Conservation (phyloP, 2,329 filamentous ascomycete genomes). For the Trichoderma asperellum region DNA sequence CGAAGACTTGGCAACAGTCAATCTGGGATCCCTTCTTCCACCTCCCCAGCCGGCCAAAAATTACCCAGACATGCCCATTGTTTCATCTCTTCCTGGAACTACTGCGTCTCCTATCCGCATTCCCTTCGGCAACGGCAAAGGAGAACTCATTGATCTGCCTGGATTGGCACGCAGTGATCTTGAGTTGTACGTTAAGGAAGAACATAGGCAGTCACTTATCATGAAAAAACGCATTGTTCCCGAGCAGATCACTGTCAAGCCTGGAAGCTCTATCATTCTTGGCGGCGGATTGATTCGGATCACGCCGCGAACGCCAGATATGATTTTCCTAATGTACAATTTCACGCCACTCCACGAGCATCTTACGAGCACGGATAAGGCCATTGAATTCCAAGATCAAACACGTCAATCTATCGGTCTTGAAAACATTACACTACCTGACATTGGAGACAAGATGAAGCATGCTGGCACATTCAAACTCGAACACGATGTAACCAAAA, state of each 20-base stretch:
- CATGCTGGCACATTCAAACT: conserved; percentile 77
- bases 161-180: conserved; percentile 77
- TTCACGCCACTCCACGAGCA: conserved; percentile 82
- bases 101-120: conserved; percentile 94
- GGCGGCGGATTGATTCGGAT: conserved; percentile 82
- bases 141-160: conserved; percentile 91
- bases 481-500: conserved; percentile 80
- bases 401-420: conserved; percentile 60
- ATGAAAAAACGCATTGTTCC: conserved; percentile 79
- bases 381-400: conserved; percentile 71
- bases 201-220: conserved; percentile 68
- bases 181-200: conserved; percentile 69
- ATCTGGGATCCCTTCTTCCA: conserved; percentile 68
- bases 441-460: conserved; percentile 59
- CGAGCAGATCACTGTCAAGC: conserved; percentile 72
- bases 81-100: conserved; percentile 86
- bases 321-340: conserved; percentile 77
- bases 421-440: conserved; percentile 65
- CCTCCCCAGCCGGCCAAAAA: conserved; percentile 72
- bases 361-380: conserved; percentile 78
- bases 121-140: conserved; percentile 81
- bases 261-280: conserved; percentile 78
- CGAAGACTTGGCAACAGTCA: conserved; percentile 36
- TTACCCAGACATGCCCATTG: conserved; percentile 82
- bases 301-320: conserved; percentile 66